Base-by-base conservation (phyloP, 768 basidiomycete species). In the Lyophyllum shimeji region DNA sequence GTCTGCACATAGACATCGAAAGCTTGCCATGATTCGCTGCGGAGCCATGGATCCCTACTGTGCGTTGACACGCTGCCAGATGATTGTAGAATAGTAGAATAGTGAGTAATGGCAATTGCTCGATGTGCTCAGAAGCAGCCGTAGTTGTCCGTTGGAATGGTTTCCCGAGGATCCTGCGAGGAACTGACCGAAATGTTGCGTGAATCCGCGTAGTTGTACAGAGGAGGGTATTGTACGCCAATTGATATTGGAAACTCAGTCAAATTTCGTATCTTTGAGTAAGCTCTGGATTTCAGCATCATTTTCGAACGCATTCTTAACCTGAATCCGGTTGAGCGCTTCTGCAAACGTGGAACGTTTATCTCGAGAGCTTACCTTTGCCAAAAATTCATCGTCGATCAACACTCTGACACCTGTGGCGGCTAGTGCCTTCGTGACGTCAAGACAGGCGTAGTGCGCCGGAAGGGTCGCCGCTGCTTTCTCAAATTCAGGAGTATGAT, bases 401-500 rank as follows among this genome's bases (percentile, higher is more conserved):
- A 93, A 68, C 15, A 85, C 83, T 5, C 88, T 78, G 24, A 90
- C 73, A 0, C 87, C 92, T 0, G 83, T 82, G 13, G 81, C 79
- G 2, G 91, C 89, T 12, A 93, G 76, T 4, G 84, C 86, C 62
- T 88, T 89, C 20, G 85, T 82, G 3, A 90, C 77, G 53, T 82
- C 78, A 47, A 92, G 69, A 58, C 83, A 85, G 5, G 85, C 87
- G 24, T 82, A 73, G 58, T 93, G 92, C 0, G 90, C 82, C 25
- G 71, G 73, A 2, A 74, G 66, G 0, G 83, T 86, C 0, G 81
- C 76, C 0, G 89, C 89, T 0, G 89, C 73, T 18, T 80, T 70
- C n/a, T 81, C 71, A 65, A 93, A 93, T 12, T 73, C 84, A 1
- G 71, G 72, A 0, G 92, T 93, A 61, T 93, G 92, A 63, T 93